Evolutionary conservation across 108 stramenopile species (phyloP), one percentile per base, ranked within the genome.

Genomic region (Nitzschia sp.): DNA sequence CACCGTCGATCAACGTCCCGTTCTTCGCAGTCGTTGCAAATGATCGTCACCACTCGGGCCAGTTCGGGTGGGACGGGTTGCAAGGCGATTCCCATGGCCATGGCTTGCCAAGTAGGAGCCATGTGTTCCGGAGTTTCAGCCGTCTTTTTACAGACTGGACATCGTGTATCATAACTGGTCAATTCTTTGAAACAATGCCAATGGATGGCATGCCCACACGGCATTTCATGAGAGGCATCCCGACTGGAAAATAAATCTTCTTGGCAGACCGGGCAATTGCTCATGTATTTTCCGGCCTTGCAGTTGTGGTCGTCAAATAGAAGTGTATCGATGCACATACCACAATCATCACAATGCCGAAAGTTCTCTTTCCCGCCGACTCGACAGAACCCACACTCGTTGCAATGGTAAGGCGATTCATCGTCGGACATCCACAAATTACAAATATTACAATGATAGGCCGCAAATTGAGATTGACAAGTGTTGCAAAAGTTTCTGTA

Each of bases 101-200:
- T 88, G 35, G 89, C 87, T 48, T 64, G 58, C 92, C 92, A 93
- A 6, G 87, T 90, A 11, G 81, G 76, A 48, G 77, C 75, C 92
- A 93, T 93, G 67, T 77, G 78, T 67, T 93, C 92, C 3, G 75
- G 80, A 29, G 87, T 90, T 64, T 82, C 81, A 16, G 92, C 92
- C 16, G 92, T 93, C 73, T 88, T 90, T 73, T 93, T 93, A 66
- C 92, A 93, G 9, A 93, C 86, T 21, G 92, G 92, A 54, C 92
- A 93, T 21, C 92, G 76, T 8, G 82, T 81, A 69, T 93, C 92
- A 52, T 86, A 79, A 13, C 74, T 68, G 0, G 89, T 77, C 48
- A 93, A 76, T 59, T 89, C 80, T 32, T 78, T 78, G 65, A 90
- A 93, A 64, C 92, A 93, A 50, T 89, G 66, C 84, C 84, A 85